phyloP scores from a whole-genome alignment of 2,329 filamentous ascomycete genomes.

The Verticillium albo-atrum region DNA sequence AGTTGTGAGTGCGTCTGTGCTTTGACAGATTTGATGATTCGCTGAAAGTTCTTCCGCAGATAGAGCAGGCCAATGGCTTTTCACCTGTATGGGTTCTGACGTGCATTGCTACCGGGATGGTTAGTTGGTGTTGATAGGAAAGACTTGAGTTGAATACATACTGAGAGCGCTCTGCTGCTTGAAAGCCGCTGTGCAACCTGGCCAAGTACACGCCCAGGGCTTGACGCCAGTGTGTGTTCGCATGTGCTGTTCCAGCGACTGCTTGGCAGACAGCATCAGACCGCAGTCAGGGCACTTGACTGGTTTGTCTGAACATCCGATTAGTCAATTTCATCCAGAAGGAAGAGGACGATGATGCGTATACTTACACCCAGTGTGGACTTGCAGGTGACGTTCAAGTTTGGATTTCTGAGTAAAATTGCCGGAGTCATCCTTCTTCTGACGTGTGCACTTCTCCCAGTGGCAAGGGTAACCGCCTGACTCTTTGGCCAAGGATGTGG shows the following conservation, averaged over 20 bases:
- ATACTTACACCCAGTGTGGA: constrained; percentile 58
- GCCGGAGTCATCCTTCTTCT: constrained; percentile 20
- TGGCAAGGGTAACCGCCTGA: constrained; percentile 45
- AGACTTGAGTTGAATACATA: constrained; percentile 28
- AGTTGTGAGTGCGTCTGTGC: constrained; percentile 57
- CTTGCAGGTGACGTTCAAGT: constrained; percentile 60
- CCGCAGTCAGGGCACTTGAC: constrained; percentile 52
- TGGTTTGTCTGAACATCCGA: constrained; percentile 47
- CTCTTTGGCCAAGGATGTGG: constrained; percentile 38
- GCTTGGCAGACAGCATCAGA: constrained; percentile 59
- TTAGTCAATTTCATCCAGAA: constrained; percentile 17
- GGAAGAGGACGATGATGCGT: neutral
- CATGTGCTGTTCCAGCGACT: constrained; percentile 63
- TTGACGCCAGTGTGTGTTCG: constrained; percentile 63
- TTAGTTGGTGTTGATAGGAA: constrained; percentile 1
- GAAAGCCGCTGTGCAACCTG: constrained; percentile 53
- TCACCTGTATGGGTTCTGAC: constrained; percentile 61
- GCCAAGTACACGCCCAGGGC: constrained; percentile 49
- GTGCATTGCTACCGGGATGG: constrained; percentile 52
- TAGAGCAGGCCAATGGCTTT: constrained; percentile 55
- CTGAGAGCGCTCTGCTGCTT: constrained; percentile 65
- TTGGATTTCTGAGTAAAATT: constrained; percentile 59
- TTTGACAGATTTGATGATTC: constrained; percentile 66
- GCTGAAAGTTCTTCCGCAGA: constrained; percentile 55
- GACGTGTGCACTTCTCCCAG: constrained; percentile 52